phyloP scores from a whole-genome alignment of 148 eudicot species.

The Cornus kousa region DNA sequence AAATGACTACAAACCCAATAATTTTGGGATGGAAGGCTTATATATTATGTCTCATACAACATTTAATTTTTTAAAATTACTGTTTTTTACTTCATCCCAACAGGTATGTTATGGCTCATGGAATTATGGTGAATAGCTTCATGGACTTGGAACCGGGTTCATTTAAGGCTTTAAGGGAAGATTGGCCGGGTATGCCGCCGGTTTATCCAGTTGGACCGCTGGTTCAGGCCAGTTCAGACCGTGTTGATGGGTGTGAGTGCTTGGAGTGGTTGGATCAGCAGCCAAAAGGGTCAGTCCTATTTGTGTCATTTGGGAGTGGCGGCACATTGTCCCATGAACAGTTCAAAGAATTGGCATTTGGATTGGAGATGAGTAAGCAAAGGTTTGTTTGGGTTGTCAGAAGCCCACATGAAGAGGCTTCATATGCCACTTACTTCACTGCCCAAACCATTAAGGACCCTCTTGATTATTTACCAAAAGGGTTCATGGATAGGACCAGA shows the following conservation, averaged over 20 bases:
- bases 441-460: neutral
- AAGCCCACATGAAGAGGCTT: neutral
- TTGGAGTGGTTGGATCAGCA: neutral
- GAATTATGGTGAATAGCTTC: neutral
- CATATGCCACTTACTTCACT: neutral
- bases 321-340: neutral
- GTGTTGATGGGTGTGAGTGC: neutral
- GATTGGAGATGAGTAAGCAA: neutral
- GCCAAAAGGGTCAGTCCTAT: neutral
- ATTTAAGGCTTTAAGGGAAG: neutral
- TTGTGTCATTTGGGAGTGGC: neutral
- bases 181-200: neutral
- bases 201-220: constrained; percentile 3
- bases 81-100: too few relatives aligned
- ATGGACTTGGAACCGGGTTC: constrained; percentile 3
- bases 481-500: neutral
- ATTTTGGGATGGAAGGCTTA: too few relatives aligned
- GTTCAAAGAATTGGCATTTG: neutral
- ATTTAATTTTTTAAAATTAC: too few relatives aligned
- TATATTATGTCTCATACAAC: too few relatives aligned
- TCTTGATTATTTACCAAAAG: neutral
- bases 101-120: neutral
- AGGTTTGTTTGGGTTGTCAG: neutral
- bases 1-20: too few relatives aligned
- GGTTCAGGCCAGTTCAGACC: neutral